Evolutionary conservation across 78 protist species (phyloP).

Genomic region (Chrysochromulina parva): DNA sequence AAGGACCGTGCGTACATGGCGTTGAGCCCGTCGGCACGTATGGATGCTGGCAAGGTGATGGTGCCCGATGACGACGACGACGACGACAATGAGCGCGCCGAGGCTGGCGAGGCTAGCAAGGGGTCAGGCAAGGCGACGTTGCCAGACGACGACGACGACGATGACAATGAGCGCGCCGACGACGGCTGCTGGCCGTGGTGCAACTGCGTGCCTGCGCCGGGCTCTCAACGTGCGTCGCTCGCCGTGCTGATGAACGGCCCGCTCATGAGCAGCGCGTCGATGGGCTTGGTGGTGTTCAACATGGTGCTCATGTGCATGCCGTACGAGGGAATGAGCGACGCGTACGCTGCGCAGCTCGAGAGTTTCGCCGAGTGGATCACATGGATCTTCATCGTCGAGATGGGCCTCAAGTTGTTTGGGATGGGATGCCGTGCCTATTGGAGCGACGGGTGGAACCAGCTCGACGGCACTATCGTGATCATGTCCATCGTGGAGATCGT

Average conservation of each 20-base stretch:
- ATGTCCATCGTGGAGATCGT: neutral
- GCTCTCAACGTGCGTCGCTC: neutral
- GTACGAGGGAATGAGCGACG: neutral
- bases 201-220: neutral
- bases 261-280: neutral
- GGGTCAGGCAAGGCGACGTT: no score
- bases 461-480: conserved; percentile 31
- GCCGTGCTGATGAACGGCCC: no score
- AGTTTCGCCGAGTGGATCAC: neutral
- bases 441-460: conserved; percentile 2
- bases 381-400: conserved; percentile 16
- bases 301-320: neutral
- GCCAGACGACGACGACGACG: no score
- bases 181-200: neutral
- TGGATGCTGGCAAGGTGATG: no score
- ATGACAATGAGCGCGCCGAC: neutral
- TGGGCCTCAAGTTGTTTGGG: conserved; percentile 7
- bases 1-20: no score
- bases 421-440: conserved; percentile 16
- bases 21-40: no score
- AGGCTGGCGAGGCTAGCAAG: no score
- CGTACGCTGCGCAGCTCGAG: neutral
- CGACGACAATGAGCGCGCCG: no score
- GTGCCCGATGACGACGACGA: no score
- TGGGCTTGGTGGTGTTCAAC: neutral